These are phyloP conservation scores for Aphanoascus verrucosus DNA, from an alignment of 2,329 filamentous ascomycete species.

Conservation along the genomic window DNA sequence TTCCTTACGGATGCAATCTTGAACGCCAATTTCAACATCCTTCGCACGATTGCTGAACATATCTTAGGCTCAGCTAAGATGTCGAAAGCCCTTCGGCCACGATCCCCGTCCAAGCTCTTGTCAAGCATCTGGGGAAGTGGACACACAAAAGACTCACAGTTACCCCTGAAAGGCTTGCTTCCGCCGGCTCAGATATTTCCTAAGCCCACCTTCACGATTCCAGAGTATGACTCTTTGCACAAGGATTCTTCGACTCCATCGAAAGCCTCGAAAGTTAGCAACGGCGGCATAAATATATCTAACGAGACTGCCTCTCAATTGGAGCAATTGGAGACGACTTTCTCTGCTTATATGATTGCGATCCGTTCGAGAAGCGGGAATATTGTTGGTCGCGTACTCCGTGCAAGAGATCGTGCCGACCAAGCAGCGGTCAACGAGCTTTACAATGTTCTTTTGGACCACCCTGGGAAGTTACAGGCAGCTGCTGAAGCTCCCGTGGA, in stretches of 20 bases:
- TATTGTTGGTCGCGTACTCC: slow-evolving; percentile 65
- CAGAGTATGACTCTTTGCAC: slow-evolving; percentile 21
- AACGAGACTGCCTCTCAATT: slow-evolving; percentile 53
- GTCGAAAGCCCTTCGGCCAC: slow-evolving; percentile 55
- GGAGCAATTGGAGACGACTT: slow-evolving; percentile 68
- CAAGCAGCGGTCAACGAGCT: slow-evolving; percentile 76
- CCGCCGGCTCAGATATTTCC: slow-evolving; percentile 30
- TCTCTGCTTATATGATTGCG: slow-evolving; percentile 70
- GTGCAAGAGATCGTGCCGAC: slow-evolving; percentile 59
- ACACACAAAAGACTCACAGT: slow-evolving; percentile 26
- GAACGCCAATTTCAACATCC: slow-evolving; percentile 64
- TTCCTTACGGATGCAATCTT: slow-evolving; percentile 53
- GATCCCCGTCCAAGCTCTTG: slow-evolving; percentile 84
- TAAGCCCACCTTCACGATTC: slow-evolving; percentile 35
- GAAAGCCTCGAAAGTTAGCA: slow-evolving; percentile 32
- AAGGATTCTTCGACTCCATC: slow-evolving; percentile 18
- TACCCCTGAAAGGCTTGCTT: slow-evolving; percentile 27
- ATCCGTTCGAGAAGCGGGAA: slow-evolving; percentile 78
- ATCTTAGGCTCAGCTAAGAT: slow-evolving; percentile 52
- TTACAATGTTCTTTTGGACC: slow-evolving; percentile 79
- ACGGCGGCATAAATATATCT: slow-evolving; percentile 44
- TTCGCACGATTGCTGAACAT: slow-evolving; percentile 57
- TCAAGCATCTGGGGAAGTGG: slow-evolving; percentile 66
- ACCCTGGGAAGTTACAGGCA: slow-evolving; percentile 64
- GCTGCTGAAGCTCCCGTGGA: slow-evolving; percentile 68